phyloP scores from a whole-genome alignment of 495 filamentous ascomycete genomes.

The Viridothelium virens region DNA sequence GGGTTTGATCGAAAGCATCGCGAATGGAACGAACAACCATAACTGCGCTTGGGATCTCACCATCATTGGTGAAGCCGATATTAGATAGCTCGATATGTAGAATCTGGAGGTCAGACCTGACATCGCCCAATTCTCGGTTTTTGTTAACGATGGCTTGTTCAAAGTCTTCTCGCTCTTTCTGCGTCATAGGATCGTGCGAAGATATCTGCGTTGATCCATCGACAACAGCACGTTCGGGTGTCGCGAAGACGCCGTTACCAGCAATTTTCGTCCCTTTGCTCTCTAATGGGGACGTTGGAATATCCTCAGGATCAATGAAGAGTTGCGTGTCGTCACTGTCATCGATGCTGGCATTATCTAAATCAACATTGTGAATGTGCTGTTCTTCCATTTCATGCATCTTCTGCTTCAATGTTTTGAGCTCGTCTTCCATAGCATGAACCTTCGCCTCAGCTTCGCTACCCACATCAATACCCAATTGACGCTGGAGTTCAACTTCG shows the following conservation, averaged over 20 bases:
- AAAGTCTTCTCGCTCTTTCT: conserved; percentile 26
- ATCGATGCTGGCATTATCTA: conserved; percentile 16
- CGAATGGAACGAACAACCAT: conserved; percentile 30
- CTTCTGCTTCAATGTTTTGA: conserved; percentile 23
- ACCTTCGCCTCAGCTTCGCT: conserved; percentile 19
- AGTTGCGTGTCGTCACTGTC: conserved; percentile 22
- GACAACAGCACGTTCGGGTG: neutral
- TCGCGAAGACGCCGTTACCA: neutral
- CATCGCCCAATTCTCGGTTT: conserved; percentile 20
- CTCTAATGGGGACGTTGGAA: conserved; percentile 21
- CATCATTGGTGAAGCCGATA: conserved; percentile 25
- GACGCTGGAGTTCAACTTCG: conserved; percentile 28
- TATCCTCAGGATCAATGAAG: conserved; percentile 27
- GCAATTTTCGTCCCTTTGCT: neutral
- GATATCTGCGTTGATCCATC: conserved; percentile 1
- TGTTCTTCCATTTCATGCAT: conserved; percentile 19
- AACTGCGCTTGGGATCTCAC: conserved; percentile 8
- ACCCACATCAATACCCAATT: conserved; percentile 26
- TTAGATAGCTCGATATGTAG: conserved; percentile 30
- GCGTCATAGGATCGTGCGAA: conserved; percentile 24
- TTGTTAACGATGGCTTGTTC: conserved; percentile 26
- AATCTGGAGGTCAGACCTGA: conserved; percentile 23
- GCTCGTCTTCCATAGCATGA: conserved; percentile 13
- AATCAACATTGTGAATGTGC: conserved; percentile 11
- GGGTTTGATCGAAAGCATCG: conserved; percentile 25